Conservation (phyloP, 768 basidiomycete species). For the Suillus subalutaceus region DNA sequence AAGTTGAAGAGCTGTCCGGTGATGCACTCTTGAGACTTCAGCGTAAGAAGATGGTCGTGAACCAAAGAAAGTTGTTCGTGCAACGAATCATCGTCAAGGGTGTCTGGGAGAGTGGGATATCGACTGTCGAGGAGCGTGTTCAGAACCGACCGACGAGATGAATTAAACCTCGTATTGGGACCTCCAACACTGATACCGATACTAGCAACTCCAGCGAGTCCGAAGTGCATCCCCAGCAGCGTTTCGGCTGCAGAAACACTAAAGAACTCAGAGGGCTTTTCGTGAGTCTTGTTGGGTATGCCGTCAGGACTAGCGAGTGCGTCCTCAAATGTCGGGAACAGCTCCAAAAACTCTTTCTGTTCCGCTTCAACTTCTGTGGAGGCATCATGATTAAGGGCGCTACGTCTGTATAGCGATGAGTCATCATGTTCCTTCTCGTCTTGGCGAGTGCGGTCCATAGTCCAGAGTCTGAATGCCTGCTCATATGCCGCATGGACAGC, state of each 20-base stretch:
- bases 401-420: slow-evolving; percentile 76
- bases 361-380: slow-evolving; percentile 75
- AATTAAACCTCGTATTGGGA: slow-evolving; percentile 30
- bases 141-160: slow-evolving; percentile 37
- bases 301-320: slow-evolving; percentile 37
- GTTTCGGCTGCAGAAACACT: slow-evolving; percentile 28
- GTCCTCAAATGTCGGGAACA: slow-evolving; percentile 88
- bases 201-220: slow-evolving; percentile 35
- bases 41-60: slow-evolving; percentile 38
- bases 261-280: slow-evolving; percentile 26
- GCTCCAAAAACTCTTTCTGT: slow-evolving; percentile 76
- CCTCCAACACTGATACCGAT: neutral
- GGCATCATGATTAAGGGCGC: slow-evolving; percentile 52
- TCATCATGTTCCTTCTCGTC: slow-evolving; percentile 64
- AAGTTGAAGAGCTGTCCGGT: slow-evolving; percentile 59
- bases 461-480: slow-evolving; percentile 80
- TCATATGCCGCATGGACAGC: slow-evolving; percentile 60
- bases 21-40: slow-evolving; percentile 28
- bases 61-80: slow-evolving; percentile 57
- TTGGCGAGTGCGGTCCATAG: slow-evolving; percentile 73
- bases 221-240: slow-evolving; percentile 52
- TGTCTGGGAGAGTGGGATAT: slow-evolving; percentile 37
- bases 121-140: slow-evolving; percentile 35
- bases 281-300: slow-evolving; percentile 9
- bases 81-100: slow-evolving; percentile 54